Conservation (phyloP, 2,329 filamentous ascomycete species). For the Alternaria postmessia region DNA sequence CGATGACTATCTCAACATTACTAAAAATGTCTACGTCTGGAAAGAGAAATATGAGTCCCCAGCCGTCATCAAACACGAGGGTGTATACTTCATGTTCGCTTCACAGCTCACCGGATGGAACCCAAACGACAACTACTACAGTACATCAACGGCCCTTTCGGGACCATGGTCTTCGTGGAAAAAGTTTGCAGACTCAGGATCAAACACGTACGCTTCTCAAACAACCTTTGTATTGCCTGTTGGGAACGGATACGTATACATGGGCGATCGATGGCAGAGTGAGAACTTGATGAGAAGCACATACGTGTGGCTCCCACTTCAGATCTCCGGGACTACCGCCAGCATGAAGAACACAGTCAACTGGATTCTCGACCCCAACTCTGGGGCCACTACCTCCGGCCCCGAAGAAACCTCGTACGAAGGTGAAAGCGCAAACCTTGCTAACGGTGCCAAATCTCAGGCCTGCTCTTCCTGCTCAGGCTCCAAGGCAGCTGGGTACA, state of each 20-base stretch:
- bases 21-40: slow-evolving; percentile 61
- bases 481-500: slow-evolving; percentile 59
- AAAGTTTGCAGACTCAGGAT: slow-evolving; percentile 65
- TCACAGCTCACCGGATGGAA: slow-evolving; percentile 60
- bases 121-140: slow-evolving; percentile 71
- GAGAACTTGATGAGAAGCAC: slow-evolving; percentile 67
- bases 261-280: slow-evolving; percentile 72
- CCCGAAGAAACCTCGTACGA: slow-evolving; percentile 61
- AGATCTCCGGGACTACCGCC: slow-evolving; percentile 61
- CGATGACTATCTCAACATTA: slow-evolving; percentile 64
- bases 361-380: slow-evolving; percentile 60
- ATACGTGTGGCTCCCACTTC: slow-evolving; percentile 71
- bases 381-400: slow-evolving; percentile 56
- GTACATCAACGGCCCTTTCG: slow-evolving; percentile 63
- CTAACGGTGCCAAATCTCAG: slow-evolving; percentile 56
- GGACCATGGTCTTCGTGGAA: slow-evolving; percentile 70
- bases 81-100: slow-evolving; percentile 71
- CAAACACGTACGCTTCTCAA: slow-evolving; percentile 68
- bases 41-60: slow-evolving; percentile 67
- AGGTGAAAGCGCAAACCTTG: slow-evolving; percentile 59
- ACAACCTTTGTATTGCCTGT: slow-evolving; percentile 66
- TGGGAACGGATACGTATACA: slow-evolving; percentile 62
- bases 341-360: slow-evolving; percentile 61
- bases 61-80: slow-evolving; percentile 67
- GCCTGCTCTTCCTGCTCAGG: slow-evolving; percentile 63